phyloP scores from a whole-genome alignment of 2,329 filamentous ascomycete genomes.

The Zasmidium cellare region DNA sequence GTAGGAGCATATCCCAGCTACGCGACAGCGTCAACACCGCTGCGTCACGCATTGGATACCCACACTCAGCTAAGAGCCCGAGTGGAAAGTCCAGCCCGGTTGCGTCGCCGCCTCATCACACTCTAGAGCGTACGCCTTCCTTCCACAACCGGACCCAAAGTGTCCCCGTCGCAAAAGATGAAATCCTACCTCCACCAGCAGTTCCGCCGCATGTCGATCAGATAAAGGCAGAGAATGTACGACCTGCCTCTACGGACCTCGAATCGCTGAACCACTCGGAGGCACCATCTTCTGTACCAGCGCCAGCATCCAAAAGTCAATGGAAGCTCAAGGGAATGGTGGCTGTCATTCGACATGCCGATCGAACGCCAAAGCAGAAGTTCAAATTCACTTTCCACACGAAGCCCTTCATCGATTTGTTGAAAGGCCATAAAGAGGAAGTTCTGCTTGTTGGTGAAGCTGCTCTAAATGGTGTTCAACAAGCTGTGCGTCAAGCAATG shows the following conservation, averaged over 20 bases:
- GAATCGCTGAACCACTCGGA: constrained; percentile 20
- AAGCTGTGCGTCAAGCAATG: constrained; percentile 81
- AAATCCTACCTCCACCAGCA: constrained; percentile 34
- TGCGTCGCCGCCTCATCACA: constrained; percentile 41
- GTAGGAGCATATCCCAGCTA: constrained; percentile 64
- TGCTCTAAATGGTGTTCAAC: constrained; percentile 82
- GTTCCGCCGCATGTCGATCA: constrained; percentile 15
- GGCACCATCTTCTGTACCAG: constrained; percentile 40
- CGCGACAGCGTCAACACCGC: constrained; percentile 41
- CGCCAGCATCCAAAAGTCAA: constrained; percentile 73
- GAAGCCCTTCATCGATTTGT: constrained; percentile 88
- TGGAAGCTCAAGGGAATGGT: constrained; percentile 99
- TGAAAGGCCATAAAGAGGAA: constrained; percentile 95
- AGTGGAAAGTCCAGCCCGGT: constrained; percentile 40
- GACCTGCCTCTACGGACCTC: constrained; percentile 17
- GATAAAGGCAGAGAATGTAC: constrained; percentile 8
- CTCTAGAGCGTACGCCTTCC: constrained; percentile 35
- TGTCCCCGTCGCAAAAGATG: constrained; percentile 26
- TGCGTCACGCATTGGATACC: constrained; percentile 27
- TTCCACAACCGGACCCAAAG: constrained; percentile 14
- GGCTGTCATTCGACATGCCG: constrained; percentile 91
- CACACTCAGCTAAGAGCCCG: constrained; percentile 22
- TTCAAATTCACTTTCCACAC: constrained; percentile 99
- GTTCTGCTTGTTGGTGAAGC: constrained; percentile 91
- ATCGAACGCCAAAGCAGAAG: constrained; percentile 97